A percentile compares a stretch with the other conserved stretches of the same genome.
Conservation (phyloP, 2,329 filamentous ascomycete genomes). For the Penicillium sp. region DNA sequence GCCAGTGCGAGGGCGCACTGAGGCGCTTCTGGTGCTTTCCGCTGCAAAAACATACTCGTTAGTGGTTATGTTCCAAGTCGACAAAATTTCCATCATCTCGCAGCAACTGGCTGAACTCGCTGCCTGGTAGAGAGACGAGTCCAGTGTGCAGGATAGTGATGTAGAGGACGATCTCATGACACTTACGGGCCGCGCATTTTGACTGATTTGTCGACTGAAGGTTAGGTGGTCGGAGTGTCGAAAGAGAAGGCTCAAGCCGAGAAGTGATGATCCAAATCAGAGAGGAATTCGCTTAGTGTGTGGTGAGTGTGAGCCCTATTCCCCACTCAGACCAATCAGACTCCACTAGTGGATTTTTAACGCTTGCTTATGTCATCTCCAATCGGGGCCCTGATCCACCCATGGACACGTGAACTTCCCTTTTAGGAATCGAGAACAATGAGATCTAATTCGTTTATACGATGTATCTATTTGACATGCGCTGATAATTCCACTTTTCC, state of each 20-base stretch:
- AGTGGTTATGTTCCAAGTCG: conserved; percentile 16
- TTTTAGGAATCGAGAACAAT: conserved; percentile 3
- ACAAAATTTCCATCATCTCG: conserved; percentile 9
- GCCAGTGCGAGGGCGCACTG: conserved; percentile 98
- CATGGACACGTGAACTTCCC: conserved; percentile 2
- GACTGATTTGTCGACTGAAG: conserved; percentile 42
- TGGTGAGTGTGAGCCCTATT: conserved; percentile 32
- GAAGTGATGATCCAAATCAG: conserved; percentile 21
- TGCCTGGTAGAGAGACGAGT: not conserved
- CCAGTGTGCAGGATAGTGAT: conserved; percentile 4
- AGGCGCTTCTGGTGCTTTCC: conserved; percentile 99
- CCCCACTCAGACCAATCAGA: conserved; percentile 27
- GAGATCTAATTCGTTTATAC: conserved; percentile 4
- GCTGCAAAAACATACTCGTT: conserved; percentile 50
- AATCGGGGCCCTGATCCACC: not conserved
- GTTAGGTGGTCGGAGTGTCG: conserved; percentile 39
- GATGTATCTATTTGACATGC: conserved; percentile 15
- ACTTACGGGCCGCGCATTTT: conserved; percentile 61
- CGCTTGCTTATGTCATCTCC: not conserved
- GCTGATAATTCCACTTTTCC: conserved; percentile 20
- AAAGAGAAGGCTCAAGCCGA: conserved; percentile 14
- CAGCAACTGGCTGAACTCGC: conserved; percentile 5
- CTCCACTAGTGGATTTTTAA: not conserved
- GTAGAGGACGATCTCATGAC: conserved; percentile 13
- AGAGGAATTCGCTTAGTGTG: conserved; percentile 32